These are phyloP conservation scores for Cordyceps cicadae DNA, from an alignment of 2,329 filamentous ascomycete species.

Conservation along the genomic window DNA sequence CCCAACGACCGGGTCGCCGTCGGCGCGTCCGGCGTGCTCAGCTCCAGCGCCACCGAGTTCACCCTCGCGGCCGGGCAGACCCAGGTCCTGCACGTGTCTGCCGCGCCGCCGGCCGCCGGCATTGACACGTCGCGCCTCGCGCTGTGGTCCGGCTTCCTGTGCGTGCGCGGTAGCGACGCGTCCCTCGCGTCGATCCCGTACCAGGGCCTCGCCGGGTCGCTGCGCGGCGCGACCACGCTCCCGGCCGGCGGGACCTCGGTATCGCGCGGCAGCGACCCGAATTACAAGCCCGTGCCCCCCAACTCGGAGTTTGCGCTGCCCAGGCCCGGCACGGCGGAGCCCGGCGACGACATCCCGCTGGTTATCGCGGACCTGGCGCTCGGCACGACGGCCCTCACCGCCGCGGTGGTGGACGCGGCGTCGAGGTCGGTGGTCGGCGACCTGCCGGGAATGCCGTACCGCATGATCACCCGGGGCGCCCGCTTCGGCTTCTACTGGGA, in stretches of 20 bases:
- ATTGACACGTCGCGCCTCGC: conserved; percentile 26
- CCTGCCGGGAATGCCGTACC: conserved; percentile 26
- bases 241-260: conserved; percentile 25
- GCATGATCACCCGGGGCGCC: conserved; percentile 17
- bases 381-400: conserved; percentile 30
- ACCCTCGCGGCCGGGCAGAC: conserved; percentile 34
- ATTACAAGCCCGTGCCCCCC: conserved; percentile 14
- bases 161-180: conserved; percentile 28
- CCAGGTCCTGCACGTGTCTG: conserved; percentile 38
- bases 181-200: conserved; percentile 27
- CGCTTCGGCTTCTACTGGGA: conserved; percentile 26
- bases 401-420: conserved; percentile 28
- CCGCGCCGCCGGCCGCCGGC: conserved; percentile 33
- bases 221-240: conserved; percentile 28
- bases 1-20: conserved; percentile 34
- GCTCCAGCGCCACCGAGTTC: conserved; percentile 34
- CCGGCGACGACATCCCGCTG: conserved; percentile 20
- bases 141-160: conserved; percentile 36
- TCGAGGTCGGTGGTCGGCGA: conserved; percentile 23
- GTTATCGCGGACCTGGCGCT: conserved; percentile 29
- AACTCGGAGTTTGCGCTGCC: conserved; percentile 27
- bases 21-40: conserved; percentile 30
- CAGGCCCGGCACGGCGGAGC: conserved; percentile 23
- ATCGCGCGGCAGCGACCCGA: conserved; percentile 20
- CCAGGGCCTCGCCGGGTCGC: conserved; percentile 23